Conservation (phyloP, 106 monocot species). For the Acanthochlamys bracteata region DNA sequence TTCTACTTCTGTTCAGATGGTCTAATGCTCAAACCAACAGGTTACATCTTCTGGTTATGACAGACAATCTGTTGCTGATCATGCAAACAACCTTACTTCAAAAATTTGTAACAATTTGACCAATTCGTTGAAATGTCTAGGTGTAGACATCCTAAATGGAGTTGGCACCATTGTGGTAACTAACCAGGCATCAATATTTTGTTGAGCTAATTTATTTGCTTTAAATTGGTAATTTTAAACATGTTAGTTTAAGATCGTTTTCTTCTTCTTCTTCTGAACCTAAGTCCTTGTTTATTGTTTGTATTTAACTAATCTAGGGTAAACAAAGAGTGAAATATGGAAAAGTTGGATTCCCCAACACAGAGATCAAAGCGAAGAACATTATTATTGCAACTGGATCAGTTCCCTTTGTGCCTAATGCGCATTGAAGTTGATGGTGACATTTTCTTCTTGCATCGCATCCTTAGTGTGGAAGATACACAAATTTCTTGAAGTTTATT, state of each 20-base stretch:
- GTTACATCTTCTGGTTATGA: constrained; percentile 83
- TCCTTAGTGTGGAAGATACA: not conserved
- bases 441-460: not conserved
- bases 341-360: constrained; percentile 63
- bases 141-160: constrained; percentile 87
- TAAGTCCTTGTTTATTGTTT: not conserved
- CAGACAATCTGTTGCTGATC: constrained; percentile 94
- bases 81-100: constrained; percentile 96
- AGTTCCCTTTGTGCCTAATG: constrained; percentile 91
- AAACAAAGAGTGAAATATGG: constrained; percentile 81
- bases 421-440: constrained; percentile 98
- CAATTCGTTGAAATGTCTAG: constrained; percentile 88
- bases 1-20: not conserved
- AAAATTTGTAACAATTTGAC: constrained; percentile 92
- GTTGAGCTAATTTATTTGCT: not conserved
- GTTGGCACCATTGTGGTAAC: constrained; percentile 76
- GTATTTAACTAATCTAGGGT: constrained; percentile 33
- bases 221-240: not conserved
- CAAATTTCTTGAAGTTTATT: not conserved
- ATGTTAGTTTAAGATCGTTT: not conserved
- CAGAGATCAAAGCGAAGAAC: constrained; percentile 71
- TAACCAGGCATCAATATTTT: constrained; percentile 1
- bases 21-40: constrained; percentile 24
- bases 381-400: constrained; percentile 98
- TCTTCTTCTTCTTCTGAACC: not conserved